Evolutionary conservation across 768 basidiomycete species (phyloP).

Genomic region (Hypholoma fasciculare): DNA sequence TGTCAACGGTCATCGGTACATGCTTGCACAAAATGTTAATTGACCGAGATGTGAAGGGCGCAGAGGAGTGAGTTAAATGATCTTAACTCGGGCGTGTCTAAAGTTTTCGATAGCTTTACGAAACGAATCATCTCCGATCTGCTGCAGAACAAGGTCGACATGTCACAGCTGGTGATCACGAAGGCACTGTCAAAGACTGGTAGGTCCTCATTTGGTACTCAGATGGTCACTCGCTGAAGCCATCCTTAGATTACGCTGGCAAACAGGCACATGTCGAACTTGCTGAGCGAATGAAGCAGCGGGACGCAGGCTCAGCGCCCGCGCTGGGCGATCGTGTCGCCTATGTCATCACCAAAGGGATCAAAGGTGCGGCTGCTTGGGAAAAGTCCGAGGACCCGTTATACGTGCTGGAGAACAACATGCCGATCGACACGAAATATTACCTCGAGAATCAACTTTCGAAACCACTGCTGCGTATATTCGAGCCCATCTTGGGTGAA

Average conservation of each 20-base stretch:
- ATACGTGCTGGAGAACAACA: slow-evolving; percentile 95
- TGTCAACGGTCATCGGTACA: slow-evolving; percentile 97
- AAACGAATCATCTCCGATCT: slow-evolving; percentile 94
- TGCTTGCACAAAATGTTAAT: slow-evolving; percentile 98
- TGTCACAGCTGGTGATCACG: slow-evolving; percentile 99
- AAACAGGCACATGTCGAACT: slow-evolving; percentile 98
- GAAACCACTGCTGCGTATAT: slow-evolving; percentile 95
- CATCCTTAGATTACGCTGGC: slow-evolving; percentile 73
- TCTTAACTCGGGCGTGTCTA: too few relatives aligned
- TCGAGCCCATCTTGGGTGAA: slow-evolving; percentile 95
- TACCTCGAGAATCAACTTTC: slow-evolving; percentile 98
- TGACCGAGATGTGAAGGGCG: slow-evolving; percentile 89
- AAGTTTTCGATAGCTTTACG: slow-evolving; percentile 61
- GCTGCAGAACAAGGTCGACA: slow-evolving; percentile 95
- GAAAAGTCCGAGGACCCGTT: slow-evolving; percentile 99
- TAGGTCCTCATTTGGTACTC: slow-evolving; percentile 28
- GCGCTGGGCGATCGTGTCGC: slow-evolving; percentile 98
- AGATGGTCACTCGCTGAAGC: not conserved
- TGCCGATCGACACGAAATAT: slow-evolving; percentile 97
- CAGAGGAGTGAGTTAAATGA: slow-evolving; percentile 82
- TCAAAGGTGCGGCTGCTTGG: slow-evolving; percentile 96
- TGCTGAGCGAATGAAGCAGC: slow-evolving; percentile 92
- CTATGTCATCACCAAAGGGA: slow-evolving; percentile 97
- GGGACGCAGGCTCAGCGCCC: slow-evolving; percentile 97
- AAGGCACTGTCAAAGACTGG: slow-evolving; percentile 92